Base-by-base conservation (phyloP, 495 filamentous ascomycete genomes). In the Neurospora sublineolata region DNA sequence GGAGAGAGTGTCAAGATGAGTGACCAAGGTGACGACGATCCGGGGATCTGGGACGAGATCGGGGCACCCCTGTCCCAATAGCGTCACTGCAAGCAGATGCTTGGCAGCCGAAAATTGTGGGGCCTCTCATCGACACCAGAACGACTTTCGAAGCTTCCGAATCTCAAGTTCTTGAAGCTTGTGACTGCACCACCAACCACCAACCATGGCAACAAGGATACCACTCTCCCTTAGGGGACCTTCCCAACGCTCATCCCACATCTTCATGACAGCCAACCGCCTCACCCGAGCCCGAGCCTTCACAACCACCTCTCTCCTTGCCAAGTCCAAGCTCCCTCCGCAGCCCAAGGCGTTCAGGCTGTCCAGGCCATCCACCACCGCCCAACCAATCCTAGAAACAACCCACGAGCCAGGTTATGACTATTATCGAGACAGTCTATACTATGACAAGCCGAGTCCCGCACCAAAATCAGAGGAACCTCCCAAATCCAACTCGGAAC, bases 141-240 rank as follows among this genome's bases (percentile, higher is more conserved):
- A 64, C 14, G 58, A 39, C 37, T 64, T 64, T 64, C 27, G 52
- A 64, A 7, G 46, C 33, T 74, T 36, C 37, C n/a, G 12, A 39
- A n/a, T 14, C 18, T 10, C 37, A 41, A 10, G 12, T 11, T 33
- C 1, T 33, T 18, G 23, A 60, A 16, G 23, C 23, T 33, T 33
- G 52, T 30, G 27, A 4, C 27, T 36, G 14, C n/a, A 69, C 67
- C 37, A 42, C 5, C 27, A 27, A 16, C 70, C 39, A 69, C 37
- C 70, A 69, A 69, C 52, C 52, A 75, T 76, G 74, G 72, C 74
- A 20, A 60, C 68, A 27, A 70, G 74, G 14, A 30, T 70, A 11
- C 33, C 69, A 37, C 42, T 73, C 23, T 60, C 52, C 11, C 30
- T 23, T 3, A 64, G 72, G 72, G 42, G 30, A 23, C 67, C 69